Evolutionary conservation across 2,329 filamentous ascomycete genomes (phyloP).

Genomic region (Pseudocercospora vitis): DNA sequence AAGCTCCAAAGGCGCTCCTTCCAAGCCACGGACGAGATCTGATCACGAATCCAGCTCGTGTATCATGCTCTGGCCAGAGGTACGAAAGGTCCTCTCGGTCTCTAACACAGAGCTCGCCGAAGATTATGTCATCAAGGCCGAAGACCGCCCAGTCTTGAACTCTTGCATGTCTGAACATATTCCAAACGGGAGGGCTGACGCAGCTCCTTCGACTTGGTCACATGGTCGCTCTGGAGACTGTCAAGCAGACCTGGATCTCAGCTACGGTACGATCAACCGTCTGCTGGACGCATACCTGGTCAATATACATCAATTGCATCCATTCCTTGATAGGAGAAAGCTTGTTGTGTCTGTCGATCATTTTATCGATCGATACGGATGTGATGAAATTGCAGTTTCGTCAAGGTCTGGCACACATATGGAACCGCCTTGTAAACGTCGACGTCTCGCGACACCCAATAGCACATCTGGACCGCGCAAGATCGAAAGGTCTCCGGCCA

Average conservation of each 20-base stretch:
- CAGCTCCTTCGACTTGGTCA: not conserved
- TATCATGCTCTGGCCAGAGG: slow-evolving; percentile 6
- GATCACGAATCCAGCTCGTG: slow-evolving; percentile 13
- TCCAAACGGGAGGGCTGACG: not conserved
- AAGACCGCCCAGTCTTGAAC: slow-evolving; percentile 8
- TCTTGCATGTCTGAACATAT: not conserved
- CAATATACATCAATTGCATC: not conserved
- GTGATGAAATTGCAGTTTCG: not conserved
- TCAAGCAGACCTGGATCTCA: not conserved
- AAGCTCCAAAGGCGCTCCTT: slow-evolving; percentile 67
- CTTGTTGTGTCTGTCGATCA: not conserved
- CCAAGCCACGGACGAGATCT: slow-evolving; percentile 70
- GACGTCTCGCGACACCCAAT: not conserved
- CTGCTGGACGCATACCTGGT: slow-evolving; percentile 1
- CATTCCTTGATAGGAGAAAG: slow-evolving; percentile 6
- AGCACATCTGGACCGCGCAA: not conserved
- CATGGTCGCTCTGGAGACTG: not conserved
- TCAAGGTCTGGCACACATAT: not conserved
- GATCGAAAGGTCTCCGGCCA: slow-evolving; percentile 65
- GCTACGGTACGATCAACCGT: not conserved
- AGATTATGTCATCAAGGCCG: slow-evolving; percentile 7
- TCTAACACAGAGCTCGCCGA: not conserved
- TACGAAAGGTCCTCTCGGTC: slow-evolving; percentile 1
- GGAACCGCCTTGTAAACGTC: slow-evolving; percentile 3
- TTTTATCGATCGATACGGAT: not conserved